Percentiles rank a stretch among this genome's conserved stretches.
Conservation (phyloP, 495 filamentous ascomycete species). For the Melanomma pulvis-pyrius region DNA sequence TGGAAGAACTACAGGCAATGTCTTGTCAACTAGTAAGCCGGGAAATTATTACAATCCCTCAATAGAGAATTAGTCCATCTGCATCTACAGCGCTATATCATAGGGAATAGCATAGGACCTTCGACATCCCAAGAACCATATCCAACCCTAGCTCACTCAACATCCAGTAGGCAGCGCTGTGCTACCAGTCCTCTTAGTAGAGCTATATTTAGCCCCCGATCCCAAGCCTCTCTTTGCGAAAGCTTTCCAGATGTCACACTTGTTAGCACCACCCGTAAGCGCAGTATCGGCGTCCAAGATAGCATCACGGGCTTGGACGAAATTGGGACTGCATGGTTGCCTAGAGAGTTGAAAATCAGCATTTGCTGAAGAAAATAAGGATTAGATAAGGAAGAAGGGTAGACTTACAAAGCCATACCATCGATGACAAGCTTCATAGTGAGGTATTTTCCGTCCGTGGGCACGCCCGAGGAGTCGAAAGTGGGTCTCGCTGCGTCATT, state of each 20-base stretch:
- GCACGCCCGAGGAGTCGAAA: conserved; percentile 53
- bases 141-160: too few species aligned
- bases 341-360: background rate
- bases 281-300: conserved; percentile 57
- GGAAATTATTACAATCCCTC: too few species aligned
- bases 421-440: conserved; percentile 57
- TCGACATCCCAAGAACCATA: too few species aligned
- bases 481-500: conserved; percentile 48
- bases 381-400: background rate
- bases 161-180: too few species aligned
- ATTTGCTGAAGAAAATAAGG: background rate
- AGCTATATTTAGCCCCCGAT: conserved; percentile 37
- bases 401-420: conserved; percentile 49
- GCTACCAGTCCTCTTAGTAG: too few species aligned
- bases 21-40: too few species aligned
- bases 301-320: conserved; percentile 54
- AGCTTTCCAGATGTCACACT: conserved; percentile 57
- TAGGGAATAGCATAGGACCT: too few species aligned
- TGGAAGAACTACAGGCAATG: too few species aligned
- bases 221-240: conserved; percentile 59
- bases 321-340: conserved; percentile 59
- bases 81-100: too few species aligned
- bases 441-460: conserved; percentile 55
- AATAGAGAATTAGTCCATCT: too few species aligned
- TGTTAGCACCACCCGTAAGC: conserved; percentile 54